Percentiles rank a stretch among this genome's conserved stretches.
Conservation (phyloP, 768 basidiomycete species). For the Boletales sp. region DNA sequence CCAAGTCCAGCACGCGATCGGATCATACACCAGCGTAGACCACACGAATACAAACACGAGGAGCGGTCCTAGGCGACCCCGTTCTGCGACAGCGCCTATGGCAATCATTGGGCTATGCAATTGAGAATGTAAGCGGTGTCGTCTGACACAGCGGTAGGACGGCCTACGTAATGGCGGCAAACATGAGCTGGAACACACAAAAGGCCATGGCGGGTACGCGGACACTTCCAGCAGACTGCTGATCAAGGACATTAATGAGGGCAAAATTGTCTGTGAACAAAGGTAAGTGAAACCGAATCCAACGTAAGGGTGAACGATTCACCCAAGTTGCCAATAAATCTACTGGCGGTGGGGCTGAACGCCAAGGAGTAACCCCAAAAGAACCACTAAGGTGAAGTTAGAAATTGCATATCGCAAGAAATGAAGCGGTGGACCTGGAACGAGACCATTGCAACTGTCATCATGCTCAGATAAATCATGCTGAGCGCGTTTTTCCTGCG, state of each 20-base stretch:
- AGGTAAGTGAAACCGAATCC: not conserved
- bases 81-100: constrained; percentile 90
- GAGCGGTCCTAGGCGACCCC: constrained; percentile 78
- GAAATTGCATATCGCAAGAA: not conserved
- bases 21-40: constrained; percentile 88
- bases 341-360: constrained; percentile 71
- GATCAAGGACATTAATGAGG: constrained; percentile 70
- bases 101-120: constrained; percentile 72
- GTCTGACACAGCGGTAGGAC: not conserved
- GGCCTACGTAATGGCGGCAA: constrained; percentile 80
- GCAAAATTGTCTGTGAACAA: constrained; percentile 69
- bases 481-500: constrained; percentile 91
- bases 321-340: constrained; percentile 87
- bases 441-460: constrained; percentile 72
- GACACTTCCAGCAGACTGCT: constrained; percentile 68
- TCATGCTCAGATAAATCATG: constrained; percentile 81
- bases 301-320: constrained; percentile 21
- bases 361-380: constrained; percentile 96
- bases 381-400: constrained; percentile 64
- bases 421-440: constrained; percentile 76
- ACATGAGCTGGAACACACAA: constrained; percentile 87
- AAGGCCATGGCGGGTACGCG: constrained; percentile 75
- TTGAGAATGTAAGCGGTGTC: constrained; percentile 12
- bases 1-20: constrained; percentile 97
- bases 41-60: constrained; percentile 90